These are phyloP conservation scores for Globisporangium barbulae DNA, from an alignment of 352 stramenopile species.

Conservation along the genomic window DNA sequence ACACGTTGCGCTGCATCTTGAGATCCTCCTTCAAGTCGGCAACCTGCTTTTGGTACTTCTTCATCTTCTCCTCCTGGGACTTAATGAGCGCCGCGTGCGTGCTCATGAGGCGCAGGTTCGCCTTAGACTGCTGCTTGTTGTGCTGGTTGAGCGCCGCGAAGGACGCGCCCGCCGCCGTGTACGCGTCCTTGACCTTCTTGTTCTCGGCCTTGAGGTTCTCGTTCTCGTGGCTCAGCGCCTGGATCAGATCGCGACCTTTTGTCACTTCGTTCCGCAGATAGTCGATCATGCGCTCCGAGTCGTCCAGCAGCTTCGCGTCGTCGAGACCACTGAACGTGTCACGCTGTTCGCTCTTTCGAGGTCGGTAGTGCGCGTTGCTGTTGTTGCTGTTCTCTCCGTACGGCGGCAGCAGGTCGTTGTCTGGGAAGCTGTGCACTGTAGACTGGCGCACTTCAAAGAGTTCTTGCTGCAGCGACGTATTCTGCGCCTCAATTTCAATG, in stretches of 20 bases:
- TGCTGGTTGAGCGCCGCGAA: conserved; percentile 93
- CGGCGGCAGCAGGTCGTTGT: conserved; percentile 37
- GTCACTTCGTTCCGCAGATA: conserved; percentile 77
- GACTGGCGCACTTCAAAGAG: conserved; percentile 58
- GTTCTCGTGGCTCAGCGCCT: conserved; percentile 66
- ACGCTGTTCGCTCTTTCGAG: conserved; percentile 13
- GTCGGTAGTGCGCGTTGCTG: conserved; percentile 8
- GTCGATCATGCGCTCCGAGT: conserved; percentile 84
- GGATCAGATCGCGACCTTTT: conserved; percentile 70
- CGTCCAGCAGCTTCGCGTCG: conserved; percentile 68
- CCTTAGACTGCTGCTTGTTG: conserved; percentile 93
- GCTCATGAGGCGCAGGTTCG: conserved; percentile 88
- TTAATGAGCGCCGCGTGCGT: conserved; percentile 84
- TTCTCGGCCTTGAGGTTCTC: conserved; percentile 84
- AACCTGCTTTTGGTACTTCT: conserved; percentile 87
- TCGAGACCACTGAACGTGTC: conserved; percentile 39
- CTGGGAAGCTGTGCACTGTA: conserved; percentile 35
- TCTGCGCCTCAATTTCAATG: conserved; percentile 69
- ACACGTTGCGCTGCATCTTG: conserved; percentile 75
- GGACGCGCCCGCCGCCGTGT: conserved; percentile 89
- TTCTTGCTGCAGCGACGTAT: conserved; percentile 70
- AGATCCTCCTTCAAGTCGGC: conserved; percentile 79
- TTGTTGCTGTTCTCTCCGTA: conserved; percentile 15
- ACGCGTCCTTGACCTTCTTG: conserved; percentile 91
- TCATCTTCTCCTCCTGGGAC: conserved; percentile 89